These are phyloP conservation scores for Populus euphratica DNA, from an alignment of 345 rosid species.

Conservation along the genomic window DNA sequence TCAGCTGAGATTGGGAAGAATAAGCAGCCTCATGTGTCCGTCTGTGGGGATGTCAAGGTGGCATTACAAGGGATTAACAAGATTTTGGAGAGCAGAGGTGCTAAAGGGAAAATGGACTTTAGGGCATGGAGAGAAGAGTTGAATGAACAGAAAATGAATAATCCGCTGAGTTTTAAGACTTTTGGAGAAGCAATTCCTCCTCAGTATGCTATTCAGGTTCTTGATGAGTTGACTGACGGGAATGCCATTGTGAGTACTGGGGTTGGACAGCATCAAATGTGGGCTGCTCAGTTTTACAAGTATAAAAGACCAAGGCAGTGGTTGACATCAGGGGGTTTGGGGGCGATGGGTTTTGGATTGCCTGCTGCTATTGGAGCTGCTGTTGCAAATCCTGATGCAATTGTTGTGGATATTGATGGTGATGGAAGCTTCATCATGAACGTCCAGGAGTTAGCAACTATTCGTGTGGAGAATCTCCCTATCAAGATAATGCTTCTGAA, in stretches of 20 bases:
- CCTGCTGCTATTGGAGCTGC: constrained; percentile 99
- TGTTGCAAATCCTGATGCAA: constrained; percentile 75
- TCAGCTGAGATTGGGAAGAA: constrained; percentile 97
- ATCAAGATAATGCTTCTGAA: constrained; percentile 73
- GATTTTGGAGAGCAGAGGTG: constrained; percentile 51
- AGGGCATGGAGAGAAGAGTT: constrained; percentile 75
- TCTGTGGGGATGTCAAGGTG: constrained; percentile 80
- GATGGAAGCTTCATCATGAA: constrained; percentile 98
- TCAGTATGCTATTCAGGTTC: constrained; percentile 81
- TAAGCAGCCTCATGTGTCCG: constrained; percentile 88
- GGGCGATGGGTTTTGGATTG: constrained; percentile 98
- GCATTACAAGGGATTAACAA: constrained; percentile 71
- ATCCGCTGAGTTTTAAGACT: constrained; percentile 71
- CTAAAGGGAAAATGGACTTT: constrained; percentile 50
- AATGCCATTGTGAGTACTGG: constrained; percentile 89
- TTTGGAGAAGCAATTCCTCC: constrained; percentile 92
- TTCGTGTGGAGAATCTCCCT: constrained; percentile 81
- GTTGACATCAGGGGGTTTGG: constrained; percentile 87
- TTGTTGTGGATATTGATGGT: constrained; percentile 92
- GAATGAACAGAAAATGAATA: constrained; percentile 57
- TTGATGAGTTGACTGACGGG: constrained; percentile 80
- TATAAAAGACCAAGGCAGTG: constrained; percentile 84
- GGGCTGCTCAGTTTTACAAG: constrained; percentile 99
- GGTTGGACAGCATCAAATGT: constrained; percentile 99
- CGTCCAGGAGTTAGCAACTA: constrained; percentile 85